These are phyloP conservation scores for Bremia lactucae DNA, from an alignment of 352 stramenopile genomes.

Conservation along the genomic window DNA sequence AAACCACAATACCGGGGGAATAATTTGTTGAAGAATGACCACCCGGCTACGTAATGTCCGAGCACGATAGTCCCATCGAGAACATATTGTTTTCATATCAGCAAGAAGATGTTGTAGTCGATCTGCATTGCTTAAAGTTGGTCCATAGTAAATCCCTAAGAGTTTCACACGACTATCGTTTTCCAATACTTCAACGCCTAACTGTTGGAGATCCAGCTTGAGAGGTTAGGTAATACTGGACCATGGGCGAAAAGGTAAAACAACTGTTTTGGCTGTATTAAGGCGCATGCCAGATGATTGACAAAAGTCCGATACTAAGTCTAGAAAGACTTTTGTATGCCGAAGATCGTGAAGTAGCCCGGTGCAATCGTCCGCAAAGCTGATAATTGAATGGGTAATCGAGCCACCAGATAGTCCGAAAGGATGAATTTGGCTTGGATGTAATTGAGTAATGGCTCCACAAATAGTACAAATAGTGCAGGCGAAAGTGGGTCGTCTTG, in stretches of 20 bases:
- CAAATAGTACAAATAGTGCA: neutral
- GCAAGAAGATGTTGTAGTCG: neutral
- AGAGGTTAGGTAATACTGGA: no score
- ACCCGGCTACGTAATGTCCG: neutral
- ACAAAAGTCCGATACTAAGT: neutral
- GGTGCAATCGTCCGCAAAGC: neutral
- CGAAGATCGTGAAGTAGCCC: neutral
- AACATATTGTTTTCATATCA: neutral
- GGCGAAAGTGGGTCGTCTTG: neutral
- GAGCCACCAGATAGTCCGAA: no score
- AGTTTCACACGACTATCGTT: neutral
- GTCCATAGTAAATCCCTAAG: neutral
- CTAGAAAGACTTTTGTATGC: neutral
- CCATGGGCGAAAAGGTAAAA: neutral
- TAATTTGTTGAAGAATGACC: neutral
- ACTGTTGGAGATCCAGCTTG: neutral
- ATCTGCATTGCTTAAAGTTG: neutral
- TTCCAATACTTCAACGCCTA: neutral
- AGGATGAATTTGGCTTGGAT: neutral
- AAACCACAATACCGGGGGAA: neutral
- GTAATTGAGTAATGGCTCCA: neutral
- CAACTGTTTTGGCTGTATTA: neutral
- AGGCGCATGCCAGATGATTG: neutral
- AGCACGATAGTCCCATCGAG: neutral
- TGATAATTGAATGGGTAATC: neutral